Conservation (phyloP, 139 green algal species). For the Picochlorum sp. region DNA sequence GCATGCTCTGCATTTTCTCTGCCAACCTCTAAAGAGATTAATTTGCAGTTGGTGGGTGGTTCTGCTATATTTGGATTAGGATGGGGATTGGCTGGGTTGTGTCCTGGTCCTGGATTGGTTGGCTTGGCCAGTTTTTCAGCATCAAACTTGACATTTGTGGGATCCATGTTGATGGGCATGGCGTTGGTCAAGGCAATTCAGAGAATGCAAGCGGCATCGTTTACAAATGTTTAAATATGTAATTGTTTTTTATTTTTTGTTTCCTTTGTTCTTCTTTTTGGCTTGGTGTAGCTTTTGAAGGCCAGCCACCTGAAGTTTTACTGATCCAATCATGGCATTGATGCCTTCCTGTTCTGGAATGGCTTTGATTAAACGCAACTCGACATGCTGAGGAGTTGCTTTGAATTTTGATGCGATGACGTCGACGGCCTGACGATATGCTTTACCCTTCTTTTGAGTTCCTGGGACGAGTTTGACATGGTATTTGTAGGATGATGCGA, state of each 20-base stretch:
- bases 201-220: not conserved
- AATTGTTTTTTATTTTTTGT: conserved; percentile 8
- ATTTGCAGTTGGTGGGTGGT: conserved; percentile 52
- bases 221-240: no score
- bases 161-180: not conserved
- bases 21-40: conserved; percentile 40
- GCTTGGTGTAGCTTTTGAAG: conserved; percentile 69
- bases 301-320: conserved; percentile 78
- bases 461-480: conserved; percentile 79
- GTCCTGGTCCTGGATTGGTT: conserved; percentile 62
- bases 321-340: conserved; percentile 66
- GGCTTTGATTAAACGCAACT: conserved; percentile 54
- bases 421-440: conserved; percentile 56
- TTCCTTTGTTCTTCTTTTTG: conserved; percentile 9
- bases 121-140: conserved; percentile 7
- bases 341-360: conserved; percentile 80
- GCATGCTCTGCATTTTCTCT: conserved; percentile 29
- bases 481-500: conserved; percentile 70
- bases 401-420: conserved; percentile 45
- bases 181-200: not conserved
- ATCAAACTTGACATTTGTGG: not conserved
- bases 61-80: conserved; percentile 65
- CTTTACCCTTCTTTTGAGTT: conserved; percentile 87
- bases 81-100: conserved; percentile 67
- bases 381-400: conserved; percentile 16